Evolutionary conservation across 768 basidiomycete genomes (phyloP).

Genomic region (Cystofilobasidium ferigula): DNA sequence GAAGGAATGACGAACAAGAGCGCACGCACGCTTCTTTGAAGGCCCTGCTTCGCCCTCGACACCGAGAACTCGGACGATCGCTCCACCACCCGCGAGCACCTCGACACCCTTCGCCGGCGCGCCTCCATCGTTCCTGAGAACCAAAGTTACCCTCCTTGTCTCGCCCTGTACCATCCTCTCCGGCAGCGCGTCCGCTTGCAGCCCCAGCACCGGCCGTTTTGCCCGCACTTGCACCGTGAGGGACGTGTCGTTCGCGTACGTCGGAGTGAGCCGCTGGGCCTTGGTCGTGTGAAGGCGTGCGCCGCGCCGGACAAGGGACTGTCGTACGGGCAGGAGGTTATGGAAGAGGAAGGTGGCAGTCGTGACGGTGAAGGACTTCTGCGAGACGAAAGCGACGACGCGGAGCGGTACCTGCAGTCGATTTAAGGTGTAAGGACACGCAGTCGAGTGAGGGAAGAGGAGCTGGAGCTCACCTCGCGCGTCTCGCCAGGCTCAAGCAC

Average conservation of each 20-base stretch:
- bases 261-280: conserved; percentile 54
- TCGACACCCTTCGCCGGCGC: conserved; percentile 12
- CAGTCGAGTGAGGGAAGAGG: background rate
- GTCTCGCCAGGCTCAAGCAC: conserved; percentile 53
- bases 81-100: conserved; percentile 12
- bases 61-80: background rate
- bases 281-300: conserved; percentile 64
- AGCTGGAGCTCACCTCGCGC: conserved; percentile 34
- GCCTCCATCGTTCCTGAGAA: conserved; percentile 24
- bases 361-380: conserved; percentile 44
- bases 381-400: background rate
- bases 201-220: conserved; percentile 52
- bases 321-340: conserved; percentile 52
- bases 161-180: conserved; percentile 32
- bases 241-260: conserved; percentile 59
- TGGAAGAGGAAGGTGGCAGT: conserved; percentile 53
- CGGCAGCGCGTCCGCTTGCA: conserved; percentile 29
- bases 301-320: conserved; percentile 60
- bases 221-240: conserved; percentile 55
- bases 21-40: background rate
- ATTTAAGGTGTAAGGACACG: too few species aligned
- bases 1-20: background rate
- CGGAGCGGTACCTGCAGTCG: background rate
- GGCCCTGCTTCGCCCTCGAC: background rate
- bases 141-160: conserved; percentile 36